Base-by-base conservation (phyloP, 2,329 filamentous ascomycete genomes). In the Fusarium coffeatum region DNA sequence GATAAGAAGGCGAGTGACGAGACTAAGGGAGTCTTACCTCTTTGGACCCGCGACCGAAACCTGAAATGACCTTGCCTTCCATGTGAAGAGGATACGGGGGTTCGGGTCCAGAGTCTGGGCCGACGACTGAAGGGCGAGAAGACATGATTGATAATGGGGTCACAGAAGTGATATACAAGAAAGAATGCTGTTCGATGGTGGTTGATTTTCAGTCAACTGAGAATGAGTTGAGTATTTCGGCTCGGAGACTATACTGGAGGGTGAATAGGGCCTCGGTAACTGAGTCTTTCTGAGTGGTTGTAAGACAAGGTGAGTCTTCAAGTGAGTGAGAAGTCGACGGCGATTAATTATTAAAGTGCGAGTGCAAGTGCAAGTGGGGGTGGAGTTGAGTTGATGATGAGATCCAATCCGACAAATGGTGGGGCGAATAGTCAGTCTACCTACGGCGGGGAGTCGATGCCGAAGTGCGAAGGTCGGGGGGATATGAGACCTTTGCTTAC, bases 1-100 rank as follows among this genome's bases (percentile, higher is more conserved):
- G 34, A 23, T 46, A 34, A 51, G 34, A 41, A 22, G 34, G 34
- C 23, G 34, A 18, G 48, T n/a, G 9, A 18, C 22, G 10, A 25
- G 12, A 18, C 12, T 40, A 48, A 47, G 34, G 22, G 41, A 10
- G 16, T 82, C 16, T 63, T 79, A 94, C 93, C 82, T 98, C 94
- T 84, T 94, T 97, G 76, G 93, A 97, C 18, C 96, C 96, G 64
- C 96, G 89, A 43, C 96, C 95, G 80, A 98, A 98, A 34, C 96
- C 96, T 75, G 93, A 92, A 76, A 98, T 94, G 25, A 99, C 94
- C 58, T 91, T 89, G 25, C 96, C 96, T 66, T 92, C 90, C 82
- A 98, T 90, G 72, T 87, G 88, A 74, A 97, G 86, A 1, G 96
- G 96, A 80, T 90, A 98, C 1, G 96, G 96, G 8, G 88, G 54